Conservation (phyloP, 331 rosid species). For the Quercus phellos region DNA sequence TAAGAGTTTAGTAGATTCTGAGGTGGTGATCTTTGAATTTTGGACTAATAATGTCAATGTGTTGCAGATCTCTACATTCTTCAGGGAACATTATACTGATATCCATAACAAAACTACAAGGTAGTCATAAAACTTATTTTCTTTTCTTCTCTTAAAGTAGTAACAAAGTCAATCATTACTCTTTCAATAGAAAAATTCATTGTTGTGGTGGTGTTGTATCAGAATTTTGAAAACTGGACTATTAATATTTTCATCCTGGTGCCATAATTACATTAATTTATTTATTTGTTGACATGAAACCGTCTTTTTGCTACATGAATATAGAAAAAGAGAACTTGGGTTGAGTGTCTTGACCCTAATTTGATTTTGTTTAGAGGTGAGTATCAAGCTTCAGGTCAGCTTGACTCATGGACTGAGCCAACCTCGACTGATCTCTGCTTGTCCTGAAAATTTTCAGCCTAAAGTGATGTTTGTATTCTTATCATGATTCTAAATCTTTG, state of each 20-base stretch:
- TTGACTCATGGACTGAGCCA: not conserved
- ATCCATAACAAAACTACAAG: constrained; percentile 9
- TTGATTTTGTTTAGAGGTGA: not conserved
- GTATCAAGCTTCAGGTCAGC: not conserved
- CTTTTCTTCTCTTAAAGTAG: not conserved
- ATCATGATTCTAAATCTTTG: no score
- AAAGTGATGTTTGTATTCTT: no score
- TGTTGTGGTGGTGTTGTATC: not conserved
- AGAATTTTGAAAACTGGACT: not conserved
- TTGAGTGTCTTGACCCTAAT: not conserved
- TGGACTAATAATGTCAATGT: constrained; percentile 17
- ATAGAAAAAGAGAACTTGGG: not conserved
- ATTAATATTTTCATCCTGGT: not conserved
- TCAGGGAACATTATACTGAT: constrained; percentile 29
- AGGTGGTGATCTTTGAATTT: not conserved
- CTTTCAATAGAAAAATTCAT: not conserved
- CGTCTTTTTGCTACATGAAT: not conserved
- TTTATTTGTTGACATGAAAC: not conserved
- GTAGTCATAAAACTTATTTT: not conserved
- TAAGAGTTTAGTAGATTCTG: not conserved
- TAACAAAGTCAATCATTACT: not conserved
- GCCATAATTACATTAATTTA: not conserved
- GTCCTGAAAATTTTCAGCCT: not conserved
- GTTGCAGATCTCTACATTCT: constrained; percentile 38
- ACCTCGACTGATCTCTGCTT: not conserved